Evolutionary conservation across 2,329 filamentous ascomycete species (phyloP).

Genomic region (Hymenoscyphus fraxineus): DNA sequence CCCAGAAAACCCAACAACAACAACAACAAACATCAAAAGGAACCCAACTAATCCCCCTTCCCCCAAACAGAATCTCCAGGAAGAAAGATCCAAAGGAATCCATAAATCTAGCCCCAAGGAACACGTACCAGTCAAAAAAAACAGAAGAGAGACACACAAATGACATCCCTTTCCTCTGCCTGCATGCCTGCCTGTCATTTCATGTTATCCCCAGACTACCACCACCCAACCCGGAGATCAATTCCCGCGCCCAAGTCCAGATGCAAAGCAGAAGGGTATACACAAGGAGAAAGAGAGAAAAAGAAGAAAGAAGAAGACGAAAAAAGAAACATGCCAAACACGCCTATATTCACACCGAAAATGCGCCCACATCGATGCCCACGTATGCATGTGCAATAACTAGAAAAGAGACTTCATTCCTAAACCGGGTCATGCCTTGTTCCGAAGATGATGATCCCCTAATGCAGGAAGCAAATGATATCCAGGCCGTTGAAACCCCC

Average conservation of each 20-base stretch:
- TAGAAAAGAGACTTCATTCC: neutral
- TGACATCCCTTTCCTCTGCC: too few relatives aligned
- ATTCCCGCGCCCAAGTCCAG: conserved; percentile 16
- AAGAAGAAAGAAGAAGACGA: conserved; percentile 1
- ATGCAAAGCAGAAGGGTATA: conserved; percentile 16
- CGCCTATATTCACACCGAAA: conserved; percentile 8
- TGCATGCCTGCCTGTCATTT: neutral
- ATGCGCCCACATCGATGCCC: conserved; percentile 6
- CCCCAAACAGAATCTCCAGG: too few relatives aligned
- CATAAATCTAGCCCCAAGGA: too few relatives aligned
- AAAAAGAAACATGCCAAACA: neutral
- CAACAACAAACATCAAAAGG: too few relatives aligned
- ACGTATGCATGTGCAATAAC: neutral
- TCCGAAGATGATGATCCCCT: neutral
- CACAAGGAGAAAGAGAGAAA: conserved; percentile 8
- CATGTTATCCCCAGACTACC: neutral
- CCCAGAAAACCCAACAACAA: too few relatives aligned
- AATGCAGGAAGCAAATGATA: neutral
- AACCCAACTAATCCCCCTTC: too few relatives aligned
- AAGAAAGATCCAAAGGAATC: too few relatives aligned
- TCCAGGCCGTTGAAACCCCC: neutral
- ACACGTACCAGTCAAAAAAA: too few relatives aligned
- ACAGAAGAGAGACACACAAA: too few relatives aligned
- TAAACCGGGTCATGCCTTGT: neutral
- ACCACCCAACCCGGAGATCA: neutral